phyloP scores from a whole-genome alignment of 345 rosid genomes.

The Eucalyptus polyanthemos region DNA sequence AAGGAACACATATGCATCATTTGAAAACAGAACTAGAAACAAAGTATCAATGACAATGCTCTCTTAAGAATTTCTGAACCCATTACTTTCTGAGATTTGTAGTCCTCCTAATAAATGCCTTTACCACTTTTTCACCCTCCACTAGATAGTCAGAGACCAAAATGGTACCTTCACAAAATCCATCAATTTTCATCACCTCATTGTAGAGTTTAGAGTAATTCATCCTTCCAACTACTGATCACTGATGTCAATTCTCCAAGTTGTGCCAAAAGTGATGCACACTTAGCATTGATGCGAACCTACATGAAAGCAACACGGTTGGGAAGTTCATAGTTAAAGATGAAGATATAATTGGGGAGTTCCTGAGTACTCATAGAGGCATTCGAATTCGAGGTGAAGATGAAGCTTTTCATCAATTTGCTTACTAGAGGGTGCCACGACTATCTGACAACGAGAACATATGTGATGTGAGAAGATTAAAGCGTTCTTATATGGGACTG shows the following conservation, averaged over 20 bases:
- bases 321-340: not conserved
- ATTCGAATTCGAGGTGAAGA: not conserved
- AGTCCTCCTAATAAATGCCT: not conserved
- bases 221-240: not conserved
- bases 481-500: not conserved
- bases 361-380: not conserved
- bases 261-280: not conserved
- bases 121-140: not conserved
- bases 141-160: not conserved
- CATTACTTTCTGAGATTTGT: not conserved
- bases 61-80: not conserved
- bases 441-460: rapidly evolving
- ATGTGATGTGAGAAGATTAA: too few relatives aligned
- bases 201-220: not conserved
- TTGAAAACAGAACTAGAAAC: not conserved
- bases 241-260: not conserved
- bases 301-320: not conserved
- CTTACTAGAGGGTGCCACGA: too few relatives aligned
- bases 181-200: not conserved
- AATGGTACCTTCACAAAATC: not conserved
- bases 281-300: not conserved
- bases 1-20: not conserved
- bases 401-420: not conserved
- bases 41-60: not conserved
- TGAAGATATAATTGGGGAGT: not conserved